These are phyloP conservation scores for Pittosporum tobira DNA, from an alignment of 129 eudicot genomes.

Conservation along the genomic window DNA sequence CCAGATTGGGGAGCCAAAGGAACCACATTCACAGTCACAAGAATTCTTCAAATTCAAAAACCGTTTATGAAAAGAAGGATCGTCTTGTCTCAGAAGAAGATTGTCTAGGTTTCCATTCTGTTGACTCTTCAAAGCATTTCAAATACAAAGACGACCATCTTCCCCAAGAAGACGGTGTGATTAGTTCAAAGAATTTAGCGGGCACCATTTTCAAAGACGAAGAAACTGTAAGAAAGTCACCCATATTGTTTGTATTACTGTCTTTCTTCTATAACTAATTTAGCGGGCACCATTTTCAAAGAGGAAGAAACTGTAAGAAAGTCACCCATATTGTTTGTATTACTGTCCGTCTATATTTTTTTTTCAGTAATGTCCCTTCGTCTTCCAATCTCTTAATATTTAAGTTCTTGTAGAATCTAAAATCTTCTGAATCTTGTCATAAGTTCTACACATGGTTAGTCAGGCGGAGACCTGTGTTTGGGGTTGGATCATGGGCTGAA, in stretches of 20 bases:
- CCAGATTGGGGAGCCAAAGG: constrained; percentile 22
- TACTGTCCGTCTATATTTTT: constrained; percentile 10
- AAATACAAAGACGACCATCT: constrained; percentile 17
- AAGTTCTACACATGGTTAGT: too few relatives aligned
- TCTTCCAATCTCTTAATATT: background rate
- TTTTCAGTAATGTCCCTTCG: constrained; percentile 4
- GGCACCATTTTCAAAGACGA: constrained; percentile 20
- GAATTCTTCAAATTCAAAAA: constrained; percentile 18
- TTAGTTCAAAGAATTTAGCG: constrained; percentile 15
- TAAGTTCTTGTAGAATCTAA: background rate
- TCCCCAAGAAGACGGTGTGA: constrained; percentile 21
- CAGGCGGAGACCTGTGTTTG: too few relatives aligned
- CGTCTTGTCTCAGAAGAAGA: constrained; percentile 11
- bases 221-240: constrained; percentile 45
- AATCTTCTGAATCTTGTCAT: background rate
- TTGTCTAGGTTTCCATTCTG: constrained; percentile 19
- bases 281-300: constrained; percentile 17
- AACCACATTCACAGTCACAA: constrained; percentile 5
- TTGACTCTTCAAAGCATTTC: constrained; percentile 22
- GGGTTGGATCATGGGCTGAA: too few relatives aligned
- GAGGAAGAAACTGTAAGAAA: constrained; percentile 48
- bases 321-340: constrained; percentile 2
- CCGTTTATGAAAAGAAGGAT: constrained; percentile 11
- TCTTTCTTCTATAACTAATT: too few relatives aligned
- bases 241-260: constrained; percentile 1